Evolutionary conservation across 2,329 filamentous ascomycete genomes (phyloP), one percentile per base, ranked within the genome.

Genomic region (Epichloe hybrida): DNA sequence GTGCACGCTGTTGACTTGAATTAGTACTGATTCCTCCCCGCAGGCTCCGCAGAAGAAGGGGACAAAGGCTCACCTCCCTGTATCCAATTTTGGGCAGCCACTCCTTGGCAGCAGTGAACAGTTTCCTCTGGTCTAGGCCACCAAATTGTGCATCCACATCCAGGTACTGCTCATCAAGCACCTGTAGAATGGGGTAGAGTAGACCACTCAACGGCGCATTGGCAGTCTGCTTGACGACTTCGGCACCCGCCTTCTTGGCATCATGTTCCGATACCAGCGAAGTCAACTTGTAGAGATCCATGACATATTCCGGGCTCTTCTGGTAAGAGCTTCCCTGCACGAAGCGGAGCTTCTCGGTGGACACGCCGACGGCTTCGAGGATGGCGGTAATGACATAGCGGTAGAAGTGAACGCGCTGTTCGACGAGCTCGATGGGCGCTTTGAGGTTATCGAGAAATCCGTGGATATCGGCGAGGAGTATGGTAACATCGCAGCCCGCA

Each of bases 191-290:
- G 8, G 69, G 69, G 62, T 71, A 71, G 48, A 71, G 60, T 2
- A 70, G 61, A 27, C 68, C 68, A 46, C 67, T 81, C 41, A 91
- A 66, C 1, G 84, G 78, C 6, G 84, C 79, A 61, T 91, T 89
- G 51, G 80, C 78, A 3, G 84, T 81, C 72, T 97, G 89, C 75
- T 97, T 97, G 57, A 98, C 91, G 7, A 97, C 81, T 68, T 97
- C 93, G 2, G 88, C 86, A 39, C 91, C 91, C 0, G 91, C 90
- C 69, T 88, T 93, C 69, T 89, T 88, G 15, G 89, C 88, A 62
- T 93, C 83, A 63, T 90, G 81, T 68, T 89, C 81, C 13, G 83
- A 83, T 5, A 85, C 79, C 49, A 87, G 68, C 3, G 79, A 79
- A 44, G 76, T 78, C 56, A 97, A 66, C 62, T 85, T 81, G 70